Conservation (phyloP, 2,329 filamentous ascomycete species). For the Cladosporium sphaerospermum region DNA sequence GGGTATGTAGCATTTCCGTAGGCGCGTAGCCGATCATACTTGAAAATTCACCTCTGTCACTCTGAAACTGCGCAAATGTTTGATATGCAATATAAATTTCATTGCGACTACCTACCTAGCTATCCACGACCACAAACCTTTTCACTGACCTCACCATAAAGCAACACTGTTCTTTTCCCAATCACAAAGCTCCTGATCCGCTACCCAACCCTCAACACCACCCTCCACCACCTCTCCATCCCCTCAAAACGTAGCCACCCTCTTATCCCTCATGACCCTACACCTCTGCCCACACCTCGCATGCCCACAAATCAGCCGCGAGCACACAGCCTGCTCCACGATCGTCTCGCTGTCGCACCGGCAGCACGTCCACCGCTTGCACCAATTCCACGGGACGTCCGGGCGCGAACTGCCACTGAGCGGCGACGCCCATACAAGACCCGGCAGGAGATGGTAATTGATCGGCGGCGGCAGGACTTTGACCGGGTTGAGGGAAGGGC, state of each 20-base stretch:
- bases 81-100: too few relatives aligned
- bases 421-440: slow-evolving; percentile 1
- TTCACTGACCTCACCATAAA: too few relatives aligned
- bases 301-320: slow-evolving; percentile 23
- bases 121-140: too few relatives aligned
- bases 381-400: slow-evolving; percentile 14
- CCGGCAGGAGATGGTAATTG: background rate
- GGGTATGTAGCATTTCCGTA: too few relatives aligned
- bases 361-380: slow-evolving; percentile 27
- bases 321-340: slow-evolving; percentile 25
- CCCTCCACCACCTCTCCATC: too few relatives aligned
- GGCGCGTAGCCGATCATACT: too few relatives aligned
- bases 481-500: background rate
- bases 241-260: background rate
- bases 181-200: too few relatives aligned
- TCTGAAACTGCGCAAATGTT: too few relatives aligned
- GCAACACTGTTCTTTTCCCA: too few relatives aligned
- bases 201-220: background rate
- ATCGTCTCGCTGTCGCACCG: slow-evolving; percentile 21
- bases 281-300: slow-evolving; percentile 17
- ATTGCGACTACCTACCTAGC: too few relatives aligned
- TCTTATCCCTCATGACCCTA: background rate
- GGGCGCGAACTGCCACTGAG: slow-evolving; percentile 14
- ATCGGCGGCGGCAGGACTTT: background rate
- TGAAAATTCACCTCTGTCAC: too few relatives aligned